Evolutionary conservation across 306 rosid genomes (phyloP).

Genomic region (Acacia melanoxylon): DNA sequence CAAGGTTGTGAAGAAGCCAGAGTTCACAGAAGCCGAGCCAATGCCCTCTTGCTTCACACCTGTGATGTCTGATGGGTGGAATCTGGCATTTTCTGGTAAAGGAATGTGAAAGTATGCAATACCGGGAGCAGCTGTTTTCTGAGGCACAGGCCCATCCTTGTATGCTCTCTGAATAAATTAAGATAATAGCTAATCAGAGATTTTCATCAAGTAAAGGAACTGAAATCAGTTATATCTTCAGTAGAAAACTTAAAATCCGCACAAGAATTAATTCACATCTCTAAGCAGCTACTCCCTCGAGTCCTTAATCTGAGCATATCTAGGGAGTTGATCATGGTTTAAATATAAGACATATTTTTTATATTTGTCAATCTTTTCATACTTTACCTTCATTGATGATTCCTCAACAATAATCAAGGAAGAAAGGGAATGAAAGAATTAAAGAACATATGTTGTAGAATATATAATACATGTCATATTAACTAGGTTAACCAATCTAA

Average conservation of each 20-base stretch:
- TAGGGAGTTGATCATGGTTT: too few species aligned
- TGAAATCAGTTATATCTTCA: conserved; percentile 20
- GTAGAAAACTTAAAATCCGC: conserved; percentile 10
- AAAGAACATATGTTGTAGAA: too few species aligned
- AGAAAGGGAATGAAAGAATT: too few species aligned
- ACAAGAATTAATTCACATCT: conserved; percentile 8
- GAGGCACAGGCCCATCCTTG: conserved; percentile 52
- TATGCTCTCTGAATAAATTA: conserved; percentile 59
- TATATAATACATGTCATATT: too few species aligned
- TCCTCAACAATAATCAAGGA: too few species aligned
- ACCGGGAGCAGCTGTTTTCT: conserved; percentile 80
- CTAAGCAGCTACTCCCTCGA: background rate
- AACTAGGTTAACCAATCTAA: too few species aligned
- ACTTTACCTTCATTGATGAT: too few species aligned
- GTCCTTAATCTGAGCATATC: too few species aligned
- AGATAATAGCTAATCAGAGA: background rate
- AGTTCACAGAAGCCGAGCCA: conserved; percentile 85
- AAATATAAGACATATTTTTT: too few species aligned
- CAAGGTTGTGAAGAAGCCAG: conserved; percentile 90
- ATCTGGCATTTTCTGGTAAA: conserved; percentile 69
- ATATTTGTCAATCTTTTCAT: too few species aligned
- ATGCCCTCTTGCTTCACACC: conserved; percentile 76
- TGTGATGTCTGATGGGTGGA: conserved; percentile 67
- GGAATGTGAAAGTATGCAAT: conserved; percentile 92
- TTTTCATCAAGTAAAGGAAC: conserved; percentile 15